These are phyloP conservation scores for Saraca asoca DNA, from an alignment of 331 rosid species.

Conservation along the genomic window DNA sequence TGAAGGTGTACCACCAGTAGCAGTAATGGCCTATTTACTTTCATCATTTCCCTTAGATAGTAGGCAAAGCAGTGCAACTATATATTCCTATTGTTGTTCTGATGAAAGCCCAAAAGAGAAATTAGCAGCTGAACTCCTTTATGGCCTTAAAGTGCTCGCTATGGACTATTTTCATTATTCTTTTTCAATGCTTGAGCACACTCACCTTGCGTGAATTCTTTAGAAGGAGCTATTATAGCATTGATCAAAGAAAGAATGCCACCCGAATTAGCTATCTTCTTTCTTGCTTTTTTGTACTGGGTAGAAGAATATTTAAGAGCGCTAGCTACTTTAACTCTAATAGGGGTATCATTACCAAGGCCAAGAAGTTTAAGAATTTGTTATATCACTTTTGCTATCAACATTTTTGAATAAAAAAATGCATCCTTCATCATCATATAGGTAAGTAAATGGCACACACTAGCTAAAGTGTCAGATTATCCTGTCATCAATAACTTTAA, in stretches of 20 bases:
- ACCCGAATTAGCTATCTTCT: conserved; percentile 78
- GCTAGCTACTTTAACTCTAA: conserved; percentile 98
- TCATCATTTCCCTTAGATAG: conserved; percentile 90
- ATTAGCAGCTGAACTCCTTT: conserved; percentile 93
- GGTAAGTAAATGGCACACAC: conserved; percentile 88
- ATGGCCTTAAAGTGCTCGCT: conserved; percentile 96
- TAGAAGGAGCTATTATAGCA: conserved; percentile 99
- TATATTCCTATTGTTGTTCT: conserved; percentile 98
- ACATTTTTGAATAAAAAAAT: conserved; percentile 75
- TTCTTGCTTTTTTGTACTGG: conserved; percentile 90
- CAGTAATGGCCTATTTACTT: conserved; percentile 97
- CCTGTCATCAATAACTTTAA: no score
- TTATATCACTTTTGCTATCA: conserved; percentile 77
- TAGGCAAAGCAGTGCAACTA: conserved; percentile 92
- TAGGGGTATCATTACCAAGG: no score
- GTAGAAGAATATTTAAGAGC: conserved; percentile 92
- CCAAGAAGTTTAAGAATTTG: conserved; percentile 86
- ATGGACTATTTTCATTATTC: conserved; percentile 79
- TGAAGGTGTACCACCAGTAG: conserved; percentile 99
- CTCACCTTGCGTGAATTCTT: conserved; percentile 98
- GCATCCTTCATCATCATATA: conserved; percentile 91
- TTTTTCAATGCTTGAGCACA: conserved; percentile 96
- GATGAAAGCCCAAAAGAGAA: conserved; percentile 97
- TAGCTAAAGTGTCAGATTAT: conserved; percentile 73
- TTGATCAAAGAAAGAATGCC: conserved; percentile 95